Evolutionary conservation across 1,284 basidiomycete genomes (phyloP).

Genomic region (Ganoderma lucidum): DNA sequence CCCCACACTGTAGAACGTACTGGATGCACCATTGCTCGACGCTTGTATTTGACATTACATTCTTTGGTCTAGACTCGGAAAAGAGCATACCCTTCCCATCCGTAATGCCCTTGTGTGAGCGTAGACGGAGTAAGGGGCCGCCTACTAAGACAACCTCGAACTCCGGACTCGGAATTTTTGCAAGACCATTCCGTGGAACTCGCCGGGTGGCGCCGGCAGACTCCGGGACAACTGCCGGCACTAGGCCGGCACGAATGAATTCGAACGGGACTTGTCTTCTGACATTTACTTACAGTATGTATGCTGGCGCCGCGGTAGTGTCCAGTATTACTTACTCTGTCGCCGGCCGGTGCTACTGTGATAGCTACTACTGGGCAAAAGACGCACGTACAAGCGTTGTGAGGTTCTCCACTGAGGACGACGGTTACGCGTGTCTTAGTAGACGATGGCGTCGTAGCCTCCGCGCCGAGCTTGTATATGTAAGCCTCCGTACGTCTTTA

Average conservation of each 20-base stretch:
- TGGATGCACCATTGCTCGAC: slow-evolving; percentile 30
- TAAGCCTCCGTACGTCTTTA: neutral
- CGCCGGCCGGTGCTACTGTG: neutral
- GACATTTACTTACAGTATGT: no score
- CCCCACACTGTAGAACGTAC: slow-evolving; percentile 27
- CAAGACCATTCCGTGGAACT: no score
- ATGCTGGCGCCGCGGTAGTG: no score
- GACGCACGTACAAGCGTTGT: neutral
- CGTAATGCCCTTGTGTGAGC: neutral
- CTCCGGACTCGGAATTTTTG: no score
- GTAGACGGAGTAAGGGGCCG: neutral
- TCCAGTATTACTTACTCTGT: no score
- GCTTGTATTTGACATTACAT: slow-evolving; percentile 30
- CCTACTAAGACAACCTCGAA: no score
- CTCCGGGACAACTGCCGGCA: no score
- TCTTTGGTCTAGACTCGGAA: slow-evolving; percentile 23
- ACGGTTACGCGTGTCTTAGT: no score
- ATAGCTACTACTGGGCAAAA: neutral
- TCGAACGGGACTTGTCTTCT: no score
- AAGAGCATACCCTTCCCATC: slow-evolving; percentile 24
- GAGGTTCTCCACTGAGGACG: neutral
- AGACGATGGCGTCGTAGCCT: neutral
- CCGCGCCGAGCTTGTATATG: neutral
- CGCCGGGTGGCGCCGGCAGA: no score
- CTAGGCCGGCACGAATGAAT: no score